Conservation (phyloP, 108 stramenopile species). For the Cafeteria roenbergensis region DNA sequence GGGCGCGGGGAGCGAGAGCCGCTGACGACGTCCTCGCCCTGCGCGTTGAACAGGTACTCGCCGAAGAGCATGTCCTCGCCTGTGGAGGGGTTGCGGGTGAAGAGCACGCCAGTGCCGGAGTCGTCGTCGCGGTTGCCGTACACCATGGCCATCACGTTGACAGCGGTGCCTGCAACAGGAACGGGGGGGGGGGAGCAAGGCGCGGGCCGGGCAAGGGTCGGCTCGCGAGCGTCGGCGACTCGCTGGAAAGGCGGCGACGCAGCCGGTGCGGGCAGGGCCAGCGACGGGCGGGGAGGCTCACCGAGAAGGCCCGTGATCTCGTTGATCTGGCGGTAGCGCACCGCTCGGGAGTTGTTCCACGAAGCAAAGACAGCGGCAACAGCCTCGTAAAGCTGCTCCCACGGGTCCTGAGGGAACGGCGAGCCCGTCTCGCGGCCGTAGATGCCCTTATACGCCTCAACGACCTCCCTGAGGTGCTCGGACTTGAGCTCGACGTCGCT, state of each 20-base stretch:
- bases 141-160: constrained; percentile 55
- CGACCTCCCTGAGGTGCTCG: constrained; percentile 46
- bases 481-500: constrained; percentile 48
- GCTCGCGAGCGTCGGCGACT: too few relatives aligned
- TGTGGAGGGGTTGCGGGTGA: constrained; percentile 64
- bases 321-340: constrained; percentile 66
- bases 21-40: constrained; percentile 74
- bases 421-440: constrained; percentile 33
- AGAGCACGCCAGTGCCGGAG: constrained; percentile 68
- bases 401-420: constrained; percentile 46
- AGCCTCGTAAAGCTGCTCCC: constrained; percentile 53
- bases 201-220: too few relatives aligned
- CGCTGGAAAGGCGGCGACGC: too few relatives aligned
- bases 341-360: constrained; percentile 65
- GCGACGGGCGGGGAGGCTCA: too few relatives aligned
- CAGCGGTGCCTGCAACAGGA: constrained; percentile 46
- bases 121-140: constrained; percentile 65
- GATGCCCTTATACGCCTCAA: constrained; percentile 47
- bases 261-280: too few relatives aligned
- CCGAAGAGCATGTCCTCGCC: constrained; percentile 61
- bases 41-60: constrained; percentile 71
- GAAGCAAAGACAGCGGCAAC: constrained; percentile 62
- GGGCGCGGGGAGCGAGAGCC: constrained; percentile 68
- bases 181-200: too few relatives aligned
- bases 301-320: constrained; percentile 53